Evolutionary conservation across 441 rosid species (phyloP), one percentile per base, ranked within the genome.

Genomic region (Flueggea neowawraea): DNA sequence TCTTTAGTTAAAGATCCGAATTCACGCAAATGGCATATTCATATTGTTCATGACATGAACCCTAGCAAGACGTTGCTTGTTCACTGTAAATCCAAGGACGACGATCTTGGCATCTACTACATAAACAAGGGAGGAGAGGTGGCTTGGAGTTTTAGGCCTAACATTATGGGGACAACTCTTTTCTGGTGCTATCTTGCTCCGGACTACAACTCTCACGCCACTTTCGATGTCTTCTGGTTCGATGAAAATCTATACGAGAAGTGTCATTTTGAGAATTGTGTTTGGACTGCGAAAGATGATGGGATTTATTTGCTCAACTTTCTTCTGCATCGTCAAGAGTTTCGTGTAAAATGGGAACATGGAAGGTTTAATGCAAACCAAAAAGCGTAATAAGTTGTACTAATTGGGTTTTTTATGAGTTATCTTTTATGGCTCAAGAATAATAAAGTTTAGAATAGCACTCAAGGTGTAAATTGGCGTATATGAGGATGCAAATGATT

Each of bases 241-340:
- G 8, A 15, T 1, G 0, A 12, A 0, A 0, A 36, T 0, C 12
- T 61, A n/a, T 28, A 8, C 14, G 4, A 13, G 0, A 52, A 36
- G 7, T 53, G 64, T 3, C 8, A 31, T 45, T 0, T 1, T 10
- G 22, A 50, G 6, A n/a, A 15, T 48, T 69, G 64, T 11, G 2
- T 41, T 52, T 63, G 73, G 60, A 47, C 13, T 52, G 68, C 63
- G 32, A 69, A 58, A 43, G 60, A 69, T 52, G 16, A 45, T 57
- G 60, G 73, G 9, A 16, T 69, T 43, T 69, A 63, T n/a, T 17
- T 57, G 8, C 16, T n/a, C 15, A 53, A 63, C 39, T 0, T 16
- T 12, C 10, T 9, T 0, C 2, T 12, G 0, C 4, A 15, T 0
- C 2, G 5, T 5, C 54, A 62, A 6, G 54, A 39, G 6, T 33